Evolutionary conservation across 768 basidiomycete species (phyloP).

Genomic region (Xerocomus spinulosus): DNA sequence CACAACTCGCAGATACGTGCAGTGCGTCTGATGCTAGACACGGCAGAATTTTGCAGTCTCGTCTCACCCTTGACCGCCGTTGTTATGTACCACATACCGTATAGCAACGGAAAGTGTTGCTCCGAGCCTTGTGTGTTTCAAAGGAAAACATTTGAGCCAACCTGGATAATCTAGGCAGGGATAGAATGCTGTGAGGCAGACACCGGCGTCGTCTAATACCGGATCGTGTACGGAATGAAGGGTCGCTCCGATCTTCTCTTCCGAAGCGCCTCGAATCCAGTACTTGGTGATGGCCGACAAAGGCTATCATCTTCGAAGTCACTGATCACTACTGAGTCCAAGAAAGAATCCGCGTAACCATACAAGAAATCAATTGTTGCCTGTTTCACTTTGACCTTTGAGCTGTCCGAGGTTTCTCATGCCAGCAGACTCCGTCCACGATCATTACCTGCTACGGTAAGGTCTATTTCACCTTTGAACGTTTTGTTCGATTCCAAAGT

Average conservation of each 20-base stretch:
- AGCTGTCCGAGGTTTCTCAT: constrained; percentile 19
- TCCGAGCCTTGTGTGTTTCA: neutral
- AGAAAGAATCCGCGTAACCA: constrained; percentile 16
- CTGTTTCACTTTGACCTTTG: constrained; percentile 18
- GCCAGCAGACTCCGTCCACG: constrained; percentile 10
- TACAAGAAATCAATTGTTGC: constrained; percentile 1
- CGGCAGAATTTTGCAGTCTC: neutral
- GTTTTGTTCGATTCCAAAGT: constrained; percentile 6
- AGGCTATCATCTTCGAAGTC: constrained; percentile 24
- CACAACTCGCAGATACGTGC: neutral
- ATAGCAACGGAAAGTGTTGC: neutral
- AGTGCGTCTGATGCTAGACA: too few relatives aligned
- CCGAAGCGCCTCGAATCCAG: constrained; percentile 7
- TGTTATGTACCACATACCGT: neutral
- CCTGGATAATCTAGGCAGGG: neutral
- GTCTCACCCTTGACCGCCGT: neutral
- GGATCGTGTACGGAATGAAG: neutral
- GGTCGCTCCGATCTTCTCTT: constrained; percentile 11
- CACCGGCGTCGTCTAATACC: too few relatives aligned
- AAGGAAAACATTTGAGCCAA: neutral
- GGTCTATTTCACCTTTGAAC: constrained; percentile 1
- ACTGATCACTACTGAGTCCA: constrained; percentile 3
- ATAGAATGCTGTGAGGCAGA: neutral
- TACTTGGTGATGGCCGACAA: constrained; percentile 16
- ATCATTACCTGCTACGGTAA: neutral